Percentiles rank a stretch among this genome's conserved stretches.
These are phyloP conservation scores for Candida broadrunensis DNA, from an alignment of 805 yeast species.

Conservation along the genomic window DNA sequence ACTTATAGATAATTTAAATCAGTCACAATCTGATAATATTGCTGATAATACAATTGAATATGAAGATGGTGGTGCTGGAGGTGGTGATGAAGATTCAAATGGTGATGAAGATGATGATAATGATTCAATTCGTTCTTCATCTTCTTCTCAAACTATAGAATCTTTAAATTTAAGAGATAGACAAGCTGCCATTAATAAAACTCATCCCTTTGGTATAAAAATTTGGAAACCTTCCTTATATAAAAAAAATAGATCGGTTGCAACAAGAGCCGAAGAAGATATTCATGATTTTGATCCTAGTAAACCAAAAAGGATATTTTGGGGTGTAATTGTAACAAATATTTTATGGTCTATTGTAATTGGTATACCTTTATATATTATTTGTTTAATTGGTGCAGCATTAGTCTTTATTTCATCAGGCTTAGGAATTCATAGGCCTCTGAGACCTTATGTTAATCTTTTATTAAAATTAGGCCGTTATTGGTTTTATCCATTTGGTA, in stretches of 20 bases:
- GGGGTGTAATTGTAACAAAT: slow-evolving; percentile 68
- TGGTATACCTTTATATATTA: slow-evolving; percentile 58
- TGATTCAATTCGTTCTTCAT: slow-evolving; percentile 22
- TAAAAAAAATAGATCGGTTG: slow-evolving; percentile 89
- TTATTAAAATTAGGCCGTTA: slow-evolving; percentile 66
- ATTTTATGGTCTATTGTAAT: slow-evolving; percentile 68
- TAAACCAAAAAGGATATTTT: slow-evolving; percentile 48
- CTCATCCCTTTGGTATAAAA: slow-evolving; percentile 97
- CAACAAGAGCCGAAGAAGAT: slow-evolving; percentile 87
- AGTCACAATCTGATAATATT: slow-evolving; percentile 6
- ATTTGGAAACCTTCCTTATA: slow-evolving; percentile 98
- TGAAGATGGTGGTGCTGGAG: slow-evolving; percentile 1
- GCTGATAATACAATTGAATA: slow-evolving; percentile 9
- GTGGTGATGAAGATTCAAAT: slow-evolving; percentile 20
- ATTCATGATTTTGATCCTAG: slow-evolving; percentile 69
- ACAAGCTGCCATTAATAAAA: slow-evolving; percentile 92
- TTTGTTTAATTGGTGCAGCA: slow-evolving; percentile 52
- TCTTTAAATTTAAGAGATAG: slow-evolving; percentile 87
- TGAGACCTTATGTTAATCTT: slow-evolving; percentile 60
- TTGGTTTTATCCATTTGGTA: slow-evolving; percentile 84
- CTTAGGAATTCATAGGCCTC: slow-evolving; percentile 44
- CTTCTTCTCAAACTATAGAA: slow-evolving; percentile 57
- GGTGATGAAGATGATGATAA: slow-evolving; percentile 17
- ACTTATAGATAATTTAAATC: slow-evolving; percentile 10
- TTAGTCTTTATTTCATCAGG: slow-evolving; percentile 41